A percentile compares a stretch with the other conserved stretches of the same genome.
These are phyloP conservation scores for Pestalotiopsis sp. DNA, from an alignment of 2,329 filamentous ascomycete genomes.

Conservation along the genomic window DNA sequence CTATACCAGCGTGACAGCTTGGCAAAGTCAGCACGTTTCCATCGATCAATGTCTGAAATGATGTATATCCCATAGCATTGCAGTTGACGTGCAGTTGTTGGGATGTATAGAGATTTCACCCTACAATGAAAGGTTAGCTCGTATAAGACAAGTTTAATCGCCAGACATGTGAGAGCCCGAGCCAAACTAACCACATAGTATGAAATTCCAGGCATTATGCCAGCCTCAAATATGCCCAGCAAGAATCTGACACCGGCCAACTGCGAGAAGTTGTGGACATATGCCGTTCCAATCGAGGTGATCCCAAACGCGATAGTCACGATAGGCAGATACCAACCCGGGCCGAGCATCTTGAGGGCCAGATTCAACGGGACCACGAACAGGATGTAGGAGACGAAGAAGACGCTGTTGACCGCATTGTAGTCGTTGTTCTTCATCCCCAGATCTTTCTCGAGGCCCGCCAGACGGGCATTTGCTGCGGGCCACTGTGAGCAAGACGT, in stretches of 20 bases:
- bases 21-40: neutral
- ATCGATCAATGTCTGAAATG: neutral
- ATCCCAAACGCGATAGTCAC: conserved; percentile 65
- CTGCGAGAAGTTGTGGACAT: conserved; percentile 51
- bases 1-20: conserved; percentile 69
- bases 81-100: neutral
- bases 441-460: conserved; percentile 65
- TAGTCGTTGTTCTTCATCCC: conserved; percentile 64
- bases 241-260: conserved; percentile 65
- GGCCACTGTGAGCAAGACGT: neutral
- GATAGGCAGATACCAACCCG: conserved; percentile 70
- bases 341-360: conserved; percentile 69
- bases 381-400: conserved; percentile 74
- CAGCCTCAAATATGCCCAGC: conserved; percentile 70
- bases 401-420: conserved; percentile 67
- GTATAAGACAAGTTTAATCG: neutral
- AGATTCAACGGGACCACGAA: conserved; percentile 73
- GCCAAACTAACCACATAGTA: conserved; percentile 53
- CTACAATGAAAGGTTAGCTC: neutral
- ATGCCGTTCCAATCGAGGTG: conserved; percentile 63
- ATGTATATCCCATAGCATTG: neutral
- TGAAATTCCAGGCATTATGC: conserved; percentile 72
- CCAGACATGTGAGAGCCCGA: neutral
- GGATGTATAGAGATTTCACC: neutral
- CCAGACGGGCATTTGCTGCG: conserved; percentile 66